A percentile compares a stretch with the other conserved stretches of the same genome.
These are phyloP conservation scores for Skeletonema grethae DNA, from an alignment of 108 stramenopile genomes.

Conservation along the genomic window DNA sequence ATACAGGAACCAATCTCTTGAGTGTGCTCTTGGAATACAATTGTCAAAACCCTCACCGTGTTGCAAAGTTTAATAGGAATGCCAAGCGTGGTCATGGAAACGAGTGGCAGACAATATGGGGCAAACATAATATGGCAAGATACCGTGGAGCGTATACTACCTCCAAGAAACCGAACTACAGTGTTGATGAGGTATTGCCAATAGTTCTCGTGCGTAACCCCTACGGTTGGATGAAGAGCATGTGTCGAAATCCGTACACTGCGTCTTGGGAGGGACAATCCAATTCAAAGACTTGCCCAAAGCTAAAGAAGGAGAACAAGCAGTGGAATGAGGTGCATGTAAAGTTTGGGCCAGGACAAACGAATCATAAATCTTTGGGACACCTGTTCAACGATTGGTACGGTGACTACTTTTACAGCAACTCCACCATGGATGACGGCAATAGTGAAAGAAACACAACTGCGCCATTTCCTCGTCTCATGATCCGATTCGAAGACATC, in stretches of 20 bases:
- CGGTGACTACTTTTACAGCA: slow-evolving; percentile 52
- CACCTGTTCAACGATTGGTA: slow-evolving; percentile 88
- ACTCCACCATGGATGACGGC: not conserved
- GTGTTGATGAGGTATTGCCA: slow-evolving; percentile 55
- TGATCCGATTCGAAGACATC: slow-evolving; percentile 71
- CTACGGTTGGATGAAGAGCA: slow-evolving; percentile 73
- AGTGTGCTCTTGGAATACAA: slow-evolving; percentile 61
- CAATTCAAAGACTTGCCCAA: slow-evolving; percentile 24
- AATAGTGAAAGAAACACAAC: not conserved
- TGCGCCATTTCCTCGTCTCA: slow-evolving; percentile 60
- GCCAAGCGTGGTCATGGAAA: slow-evolving; percentile 53
- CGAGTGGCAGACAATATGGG: slow-evolving; percentile 70
- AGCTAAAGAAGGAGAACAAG: slow-evolving; percentile 9
- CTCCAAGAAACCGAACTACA: slow-evolving; percentile 23
- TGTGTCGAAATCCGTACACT: slow-evolving; percentile 71
- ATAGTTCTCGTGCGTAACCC: slow-evolving; percentile 78
- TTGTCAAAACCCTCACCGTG: slow-evolving; percentile 58
- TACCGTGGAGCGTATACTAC: slow-evolving; percentile 22
- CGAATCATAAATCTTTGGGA: slow-evolving; percentile 57
- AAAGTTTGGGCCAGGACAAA: slow-evolving; percentile 55
- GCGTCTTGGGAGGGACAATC: slow-evolving; percentile 28
- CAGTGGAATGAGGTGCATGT: slow-evolving; percentile 69
- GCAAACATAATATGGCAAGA: slow-evolving; percentile 58
- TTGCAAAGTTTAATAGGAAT: slow-evolving; percentile 27
- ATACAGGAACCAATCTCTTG: slow-evolving; percentile 87